A percentile compares a stretch with the other conserved stretches of the same genome.
Conservation (phyloP, 2,329 filamentous ascomycete species). For the Keithomyces neogunnii region DNA sequence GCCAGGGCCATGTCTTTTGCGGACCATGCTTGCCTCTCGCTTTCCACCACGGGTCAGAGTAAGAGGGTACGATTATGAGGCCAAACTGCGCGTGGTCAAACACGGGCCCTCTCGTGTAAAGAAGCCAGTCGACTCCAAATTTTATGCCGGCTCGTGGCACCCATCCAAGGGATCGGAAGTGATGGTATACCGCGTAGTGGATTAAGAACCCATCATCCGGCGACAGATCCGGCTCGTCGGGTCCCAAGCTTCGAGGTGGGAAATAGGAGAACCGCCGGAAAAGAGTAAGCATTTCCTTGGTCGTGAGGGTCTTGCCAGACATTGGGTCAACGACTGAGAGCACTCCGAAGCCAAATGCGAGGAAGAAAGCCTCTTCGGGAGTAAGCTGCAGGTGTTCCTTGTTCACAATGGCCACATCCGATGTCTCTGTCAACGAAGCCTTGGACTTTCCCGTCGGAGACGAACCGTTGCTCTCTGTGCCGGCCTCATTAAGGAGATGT, state of each 20-base stretch:
- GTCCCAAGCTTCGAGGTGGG: conserved; percentile 39
- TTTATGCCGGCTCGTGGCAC: conserved; percentile 88
- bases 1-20: conserved; percentile 63
- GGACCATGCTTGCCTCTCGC: conserved; percentile 41
- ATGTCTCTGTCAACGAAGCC: background rate
- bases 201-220: conserved; percentile 80
- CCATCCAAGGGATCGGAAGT: conserved; percentile 94
- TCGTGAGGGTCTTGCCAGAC: conserved; percentile 37
- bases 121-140: conserved; percentile 88
- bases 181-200: conserved; percentile 86
- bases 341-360: conserved; percentile 70
- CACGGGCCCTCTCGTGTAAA: conserved; percentile 87
- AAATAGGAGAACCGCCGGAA: conserved; percentile 65
- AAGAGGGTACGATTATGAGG: conserved; percentile 74
- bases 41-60: conserved; percentile 66
- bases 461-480: conserved; percentile 3
- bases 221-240: conserved; percentile 35
- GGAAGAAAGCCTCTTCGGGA: conserved; percentile 85
- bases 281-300: conserved; percentile 51
- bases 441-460: background rate
- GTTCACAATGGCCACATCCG: conserved; percentile 26
- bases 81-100: conserved; percentile 96
- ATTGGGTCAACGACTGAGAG: conserved; percentile 52
- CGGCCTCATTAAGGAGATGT: conserved; percentile 17
- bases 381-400: conserved; percentile 87